These are phyloP conservation scores for Paralagenidium karlingii DNA, from an alignment of 352 stramenopile species.

Conservation along the genomic window DNA sequence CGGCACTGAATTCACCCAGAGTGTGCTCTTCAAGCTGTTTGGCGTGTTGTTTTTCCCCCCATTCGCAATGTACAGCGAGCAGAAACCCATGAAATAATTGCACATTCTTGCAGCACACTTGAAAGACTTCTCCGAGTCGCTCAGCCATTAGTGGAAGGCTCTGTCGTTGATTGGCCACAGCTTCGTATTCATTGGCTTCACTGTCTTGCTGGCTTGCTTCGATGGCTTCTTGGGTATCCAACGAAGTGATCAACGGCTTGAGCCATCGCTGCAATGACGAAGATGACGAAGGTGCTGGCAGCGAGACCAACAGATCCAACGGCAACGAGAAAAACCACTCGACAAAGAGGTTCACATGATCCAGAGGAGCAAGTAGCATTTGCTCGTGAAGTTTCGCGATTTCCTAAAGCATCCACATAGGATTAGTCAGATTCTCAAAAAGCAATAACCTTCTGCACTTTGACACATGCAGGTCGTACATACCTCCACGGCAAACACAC, in stretches of 20 bases:
- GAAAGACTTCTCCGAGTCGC: slow-evolving; percentile 33
- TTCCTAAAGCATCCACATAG: slow-evolving; percentile 19
- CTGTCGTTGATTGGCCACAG: slow-evolving; percentile 18
- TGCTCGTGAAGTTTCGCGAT: slow-evolving; percentile 41
- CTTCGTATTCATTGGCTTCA: slow-evolving; percentile 12
- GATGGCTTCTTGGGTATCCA: slow-evolving; percentile 17
- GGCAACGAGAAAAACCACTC: slow-evolving; percentile 78
- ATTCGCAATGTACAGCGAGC: slow-evolving; percentile 46
- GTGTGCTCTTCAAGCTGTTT: slow-evolving; percentile 59
- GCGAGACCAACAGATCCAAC: slow-evolving; percentile 31
- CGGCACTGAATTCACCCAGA: slow-evolving; percentile 45
- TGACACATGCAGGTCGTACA: neutral
- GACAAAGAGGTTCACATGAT: slow-evolving; percentile 48
- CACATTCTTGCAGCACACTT: slow-evolving; percentile 38
- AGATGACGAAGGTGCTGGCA: slow-evolving; percentile 46
- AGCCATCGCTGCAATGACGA: slow-evolving; percentile 73
- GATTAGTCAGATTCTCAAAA: neutral
- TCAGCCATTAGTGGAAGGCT: slow-evolving; percentile 9
- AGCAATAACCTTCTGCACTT: neutral
- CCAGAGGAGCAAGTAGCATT: slow-evolving; percentile 38
- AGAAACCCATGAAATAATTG: slow-evolving; percentile 66
- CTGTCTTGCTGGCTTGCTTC: slow-evolving; percentile 17
- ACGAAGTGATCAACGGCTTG: slow-evolving; percentile 32
- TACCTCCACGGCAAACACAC: slow-evolving; percentile 74
- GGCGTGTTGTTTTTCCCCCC: slow-evolving; percentile 49